Conservation (phyloP, 306 rosid species). For the Castanea crenata region DNA sequence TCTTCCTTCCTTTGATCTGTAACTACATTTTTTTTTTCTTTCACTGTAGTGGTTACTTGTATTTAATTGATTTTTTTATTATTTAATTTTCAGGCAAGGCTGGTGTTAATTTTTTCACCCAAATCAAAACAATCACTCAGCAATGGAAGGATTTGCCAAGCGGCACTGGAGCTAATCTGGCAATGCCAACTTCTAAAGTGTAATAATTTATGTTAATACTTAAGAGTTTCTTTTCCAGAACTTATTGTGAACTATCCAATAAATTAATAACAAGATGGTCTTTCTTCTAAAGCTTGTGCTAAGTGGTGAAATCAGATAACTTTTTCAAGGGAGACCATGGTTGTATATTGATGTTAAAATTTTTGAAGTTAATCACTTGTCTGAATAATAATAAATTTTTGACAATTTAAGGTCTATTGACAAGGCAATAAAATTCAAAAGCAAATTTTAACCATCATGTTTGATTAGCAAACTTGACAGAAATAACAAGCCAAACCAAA, state of each 20-base stretch:
- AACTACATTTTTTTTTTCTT: not conserved
- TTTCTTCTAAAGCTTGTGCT: not conserved
- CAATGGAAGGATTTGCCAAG: conserved; percentile 89
- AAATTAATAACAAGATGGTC: not conserved
- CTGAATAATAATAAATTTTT: too few relatives aligned
- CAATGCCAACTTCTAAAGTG: conserved; percentile 83
- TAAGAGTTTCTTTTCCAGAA: not conserved
- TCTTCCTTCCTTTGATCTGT: conserved; percentile 3
- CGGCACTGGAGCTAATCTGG: conserved; percentile 55
- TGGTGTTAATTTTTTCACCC: conserved; percentile 82
- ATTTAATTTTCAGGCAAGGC: conserved; percentile 64
- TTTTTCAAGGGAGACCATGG: not conserved
- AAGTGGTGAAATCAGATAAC: not conserved
- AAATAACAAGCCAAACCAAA: too few relatives aligned
- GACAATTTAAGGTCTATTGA: too few relatives aligned
- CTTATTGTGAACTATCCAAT: not conserved
- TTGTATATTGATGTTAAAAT: too few relatives aligned
- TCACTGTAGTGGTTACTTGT: not conserved
- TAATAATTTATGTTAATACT: not conserved
- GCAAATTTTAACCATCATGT: too few relatives aligned
- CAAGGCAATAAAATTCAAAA: too few relatives aligned
- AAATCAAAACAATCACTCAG: conserved; percentile 85
- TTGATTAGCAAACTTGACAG: too few relatives aligned
- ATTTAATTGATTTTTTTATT: not conserved
- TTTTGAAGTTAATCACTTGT: too few relatives aligned